Conservation (phyloP, 2,329 filamentous ascomycete species). For the Coleophoma eucalyptorum region DNA sequence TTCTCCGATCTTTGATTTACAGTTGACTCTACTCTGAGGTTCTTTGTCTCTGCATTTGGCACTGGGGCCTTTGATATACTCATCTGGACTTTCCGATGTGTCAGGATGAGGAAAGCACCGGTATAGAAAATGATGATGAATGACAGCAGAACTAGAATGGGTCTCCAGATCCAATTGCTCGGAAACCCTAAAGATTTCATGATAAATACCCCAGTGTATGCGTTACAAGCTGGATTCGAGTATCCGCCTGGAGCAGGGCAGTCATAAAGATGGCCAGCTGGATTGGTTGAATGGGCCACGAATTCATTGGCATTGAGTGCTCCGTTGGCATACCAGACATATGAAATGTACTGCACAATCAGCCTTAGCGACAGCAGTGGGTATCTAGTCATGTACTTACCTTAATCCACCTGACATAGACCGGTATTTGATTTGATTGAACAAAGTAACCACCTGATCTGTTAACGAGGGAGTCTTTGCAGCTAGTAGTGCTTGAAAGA, state of each 20-base stretch:
- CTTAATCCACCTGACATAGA: conserved; percentile 22
- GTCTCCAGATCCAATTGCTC: conserved; percentile 45
- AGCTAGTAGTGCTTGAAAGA: neutral
- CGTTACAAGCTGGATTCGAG: conserved; percentile 43
- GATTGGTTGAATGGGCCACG: conserved; percentile 27
- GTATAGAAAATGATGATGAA: conserved; percentile 45
- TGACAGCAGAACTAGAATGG: conserved; percentile 42
- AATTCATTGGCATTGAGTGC: conserved; percentile 53
- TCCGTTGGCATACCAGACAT: conserved; percentile 45
- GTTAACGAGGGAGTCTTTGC: neutral
- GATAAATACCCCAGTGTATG: conserved; percentile 49
- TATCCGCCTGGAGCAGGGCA: conserved; percentile 42
- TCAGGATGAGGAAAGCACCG: conserved; percentile 40
- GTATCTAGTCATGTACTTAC: conserved; percentile 32
- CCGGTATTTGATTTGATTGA: neutral
- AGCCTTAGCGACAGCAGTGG: conserved; percentile 16
- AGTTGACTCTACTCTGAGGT: neutral
- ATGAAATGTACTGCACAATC: neutral
- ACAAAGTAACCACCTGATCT: neutral
- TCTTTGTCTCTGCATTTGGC: neutral
- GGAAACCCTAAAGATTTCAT: conserved; percentile 47
- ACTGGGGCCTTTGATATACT: conserved; percentile 41
- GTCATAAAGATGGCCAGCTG: conserved; percentile 37
- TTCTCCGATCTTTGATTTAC: neutral
- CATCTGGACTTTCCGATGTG: conserved; percentile 40